Conservation (phyloP, 2,329 filamentous ascomycete species). For the Hirsutella thompsonii region DNA sequence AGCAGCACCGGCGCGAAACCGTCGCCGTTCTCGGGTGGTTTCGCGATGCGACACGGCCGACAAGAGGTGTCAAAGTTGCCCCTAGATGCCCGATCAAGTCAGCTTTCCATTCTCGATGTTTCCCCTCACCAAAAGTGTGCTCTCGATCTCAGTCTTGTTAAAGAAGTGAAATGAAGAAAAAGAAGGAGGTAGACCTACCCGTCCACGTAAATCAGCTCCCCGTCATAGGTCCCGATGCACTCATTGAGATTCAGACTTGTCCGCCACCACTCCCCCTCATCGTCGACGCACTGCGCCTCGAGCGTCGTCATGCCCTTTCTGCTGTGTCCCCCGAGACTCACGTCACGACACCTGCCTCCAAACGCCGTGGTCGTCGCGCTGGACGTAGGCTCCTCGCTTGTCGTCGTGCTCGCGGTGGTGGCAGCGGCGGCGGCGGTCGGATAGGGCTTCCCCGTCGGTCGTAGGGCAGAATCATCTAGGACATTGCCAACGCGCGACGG, state of each 20-base stretch:
- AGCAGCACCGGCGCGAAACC: constrained; percentile 4
- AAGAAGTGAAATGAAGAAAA: not conserved
- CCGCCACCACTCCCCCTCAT: constrained; percentile 8
- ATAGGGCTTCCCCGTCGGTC: too few species aligned
- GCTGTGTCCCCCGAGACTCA: not conserved
- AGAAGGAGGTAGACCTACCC: constrained; percentile 5
- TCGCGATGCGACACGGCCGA: constrained; percentile 9
- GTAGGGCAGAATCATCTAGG: too few species aligned
- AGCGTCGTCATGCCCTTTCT: constrained; percentile 8
- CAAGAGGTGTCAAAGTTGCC: constrained; percentile 12
- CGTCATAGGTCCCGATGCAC: constrained; percentile 9
- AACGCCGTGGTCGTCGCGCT: not conserved
- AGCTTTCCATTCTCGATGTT: too few species aligned
- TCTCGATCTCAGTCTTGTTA: too few species aligned
- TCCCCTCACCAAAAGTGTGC: too few species aligned
- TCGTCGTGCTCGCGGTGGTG: too few species aligned
- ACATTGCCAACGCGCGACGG: too few species aligned
- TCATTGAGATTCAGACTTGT: constrained; percentile 13
- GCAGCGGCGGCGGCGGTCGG: too few species aligned
- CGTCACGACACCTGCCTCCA: not conserved
- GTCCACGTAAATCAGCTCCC: constrained; percentile 7
- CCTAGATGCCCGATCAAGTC: not conserved
- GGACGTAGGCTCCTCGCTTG: too few species aligned
- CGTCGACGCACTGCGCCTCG: constrained; percentile 10
- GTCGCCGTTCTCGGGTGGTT: not conserved